Evolutionary conservation across 352 stramenopile species (phyloP).

Genomic region (Pythium periplocum): DNA sequence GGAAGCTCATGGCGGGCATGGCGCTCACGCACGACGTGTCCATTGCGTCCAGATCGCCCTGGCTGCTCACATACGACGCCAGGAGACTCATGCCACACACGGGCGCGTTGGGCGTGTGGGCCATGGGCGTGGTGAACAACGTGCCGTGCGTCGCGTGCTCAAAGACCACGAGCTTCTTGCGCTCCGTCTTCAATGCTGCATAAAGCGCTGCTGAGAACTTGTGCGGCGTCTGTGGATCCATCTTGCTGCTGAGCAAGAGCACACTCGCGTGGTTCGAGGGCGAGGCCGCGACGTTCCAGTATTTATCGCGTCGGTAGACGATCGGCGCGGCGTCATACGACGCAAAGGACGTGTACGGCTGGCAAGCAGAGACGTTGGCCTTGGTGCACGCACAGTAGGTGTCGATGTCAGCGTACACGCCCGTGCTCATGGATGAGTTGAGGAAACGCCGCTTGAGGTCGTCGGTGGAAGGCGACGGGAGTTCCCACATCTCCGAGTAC

Average conservation of each 20-base stretch:
- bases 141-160: slow-evolving; percentile 20
- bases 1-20: slow-evolving; percentile 9
- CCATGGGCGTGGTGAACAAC: slow-evolving; percentile 9
- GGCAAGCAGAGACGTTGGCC: slow-evolving; percentile 4
- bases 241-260: slow-evolving; percentile 22
- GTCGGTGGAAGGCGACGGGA: slow-evolving; percentile 7
- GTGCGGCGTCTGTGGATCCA: slow-evolving; percentile 26
- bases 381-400: slow-evolving; percentile 20
- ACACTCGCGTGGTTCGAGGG: slow-evolving; percentile 15
- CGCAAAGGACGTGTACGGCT: background rate
- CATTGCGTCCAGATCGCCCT: slow-evolving; percentile 7
- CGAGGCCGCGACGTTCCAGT: slow-evolving; percentile 18
- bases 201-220: slow-evolving; percentile 16
- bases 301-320: slow-evolving; percentile 19
- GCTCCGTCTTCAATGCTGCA: slow-evolving; percentile 11
- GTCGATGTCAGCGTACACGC: slow-evolving; percentile 1
- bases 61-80: slow-evolving; percentile 11
- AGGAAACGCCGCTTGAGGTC: slow-evolving; percentile 4
- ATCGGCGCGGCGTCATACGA: slow-evolving; percentile 13
- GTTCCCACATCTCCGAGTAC: slow-evolving; percentile 22
- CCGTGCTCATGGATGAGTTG: slow-evolving; percentile 11
- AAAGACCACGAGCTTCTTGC: slow-evolving; percentile 26
- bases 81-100: slow-evolving; percentile 16
- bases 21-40: slow-evolving; percentile 16
- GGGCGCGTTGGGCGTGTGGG: background rate